Evolutionary conservation across 345 rosid species (phyloP).

Genomic region (Aquilaria malaccensis): DNA sequence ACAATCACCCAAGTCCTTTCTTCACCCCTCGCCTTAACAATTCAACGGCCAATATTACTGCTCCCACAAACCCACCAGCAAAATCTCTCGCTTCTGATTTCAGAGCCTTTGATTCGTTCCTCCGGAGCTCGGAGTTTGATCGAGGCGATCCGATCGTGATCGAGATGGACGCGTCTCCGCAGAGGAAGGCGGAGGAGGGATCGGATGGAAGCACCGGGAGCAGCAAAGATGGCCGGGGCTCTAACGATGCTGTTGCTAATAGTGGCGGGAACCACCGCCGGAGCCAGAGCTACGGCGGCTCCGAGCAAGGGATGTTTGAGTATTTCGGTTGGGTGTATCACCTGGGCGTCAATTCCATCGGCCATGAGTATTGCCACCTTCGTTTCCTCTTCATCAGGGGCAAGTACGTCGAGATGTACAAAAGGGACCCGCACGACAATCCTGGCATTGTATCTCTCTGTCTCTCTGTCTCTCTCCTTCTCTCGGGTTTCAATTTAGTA

Average conservation of each 20-base stretch:
- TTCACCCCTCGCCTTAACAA: too few relatives aligned
- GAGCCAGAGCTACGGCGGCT: conserved; percentile 4
- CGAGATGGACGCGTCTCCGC: background rate
- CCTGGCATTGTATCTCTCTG: conserved; percentile 64
- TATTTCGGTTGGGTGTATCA: conserved; percentile 85
- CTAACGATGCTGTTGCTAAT: background rate
- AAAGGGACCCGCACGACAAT: conserved; percentile 81
- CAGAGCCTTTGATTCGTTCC: too few relatives aligned
- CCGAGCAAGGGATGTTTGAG: conserved; percentile 25
- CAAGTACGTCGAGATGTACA: conserved; percentile 83
- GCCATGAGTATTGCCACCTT: conserved; percentile 71
- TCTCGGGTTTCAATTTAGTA: too few relatives aligned
- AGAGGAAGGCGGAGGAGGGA: conserved; percentile 9
- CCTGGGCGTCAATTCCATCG: conserved; percentile 75
- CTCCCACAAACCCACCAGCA: too few relatives aligned
- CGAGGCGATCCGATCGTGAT: background rate
- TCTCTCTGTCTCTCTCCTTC: too few relatives aligned
- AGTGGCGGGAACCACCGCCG: conserved; percentile 1
- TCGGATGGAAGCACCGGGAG: conserved; percentile 9
- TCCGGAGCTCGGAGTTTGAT: too few relatives aligned
- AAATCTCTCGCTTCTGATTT: too few relatives aligned
- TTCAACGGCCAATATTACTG: too few relatives aligned
- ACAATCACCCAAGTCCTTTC: too few relatives aligned
- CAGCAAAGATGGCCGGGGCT: background rate
- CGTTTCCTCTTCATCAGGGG: conserved; percentile 70